These are phyloP conservation scores for Cyberlindnera japonica DNA, from an alignment of 805 yeast genomes.

Conservation along the genomic window DNA sequence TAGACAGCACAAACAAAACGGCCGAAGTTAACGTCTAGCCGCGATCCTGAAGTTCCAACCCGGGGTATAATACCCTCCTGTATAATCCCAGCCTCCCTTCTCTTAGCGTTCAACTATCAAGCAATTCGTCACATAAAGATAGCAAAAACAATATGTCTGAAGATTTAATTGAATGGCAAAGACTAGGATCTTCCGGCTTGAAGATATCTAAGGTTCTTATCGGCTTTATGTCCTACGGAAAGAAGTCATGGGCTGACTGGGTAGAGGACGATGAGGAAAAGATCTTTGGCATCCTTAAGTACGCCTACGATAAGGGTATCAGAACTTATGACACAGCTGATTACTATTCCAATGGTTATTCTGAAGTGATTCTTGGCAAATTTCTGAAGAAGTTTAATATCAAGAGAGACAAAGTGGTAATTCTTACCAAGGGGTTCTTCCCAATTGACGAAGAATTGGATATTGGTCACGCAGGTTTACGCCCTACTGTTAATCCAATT, in stretches of 20 bases:
- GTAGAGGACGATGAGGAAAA: constrained; percentile 43
- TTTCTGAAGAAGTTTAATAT: constrained; percentile 49
- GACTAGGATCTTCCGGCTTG: constrained; percentile 44
- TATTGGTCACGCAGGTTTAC: constrained; percentile 9
- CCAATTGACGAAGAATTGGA: constrained; percentile 21
- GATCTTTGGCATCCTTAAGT: constrained; percentile 40
- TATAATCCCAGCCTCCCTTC: no score
- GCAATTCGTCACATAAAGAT: no score
- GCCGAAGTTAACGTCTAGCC: no score
- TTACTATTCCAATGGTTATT: constrained; percentile 42
- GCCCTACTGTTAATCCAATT: constrained; percentile 4
- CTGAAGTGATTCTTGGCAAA: constrained; percentile 50
- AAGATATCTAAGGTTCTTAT: constrained; percentile 44
- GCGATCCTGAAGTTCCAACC: no score
- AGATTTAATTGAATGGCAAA: constrained; percentile 9
- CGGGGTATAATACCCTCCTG: no score
- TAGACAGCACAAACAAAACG: no score
- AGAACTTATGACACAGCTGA: constrained; percentile 52
- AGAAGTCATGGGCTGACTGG: constrained; percentile 40
- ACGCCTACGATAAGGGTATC: constrained; percentile 42
- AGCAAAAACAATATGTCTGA: not conserved
- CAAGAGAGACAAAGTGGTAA: constrained; percentile 52
- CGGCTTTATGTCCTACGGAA: constrained; percentile 53
- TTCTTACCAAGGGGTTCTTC: constrained; percentile 41
- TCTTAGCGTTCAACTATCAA: no score